These are phyloP conservation scores for Effrenium voratum DNA, from an alignment of 73 alveolate species.

Conservation along the genomic window DNA sequence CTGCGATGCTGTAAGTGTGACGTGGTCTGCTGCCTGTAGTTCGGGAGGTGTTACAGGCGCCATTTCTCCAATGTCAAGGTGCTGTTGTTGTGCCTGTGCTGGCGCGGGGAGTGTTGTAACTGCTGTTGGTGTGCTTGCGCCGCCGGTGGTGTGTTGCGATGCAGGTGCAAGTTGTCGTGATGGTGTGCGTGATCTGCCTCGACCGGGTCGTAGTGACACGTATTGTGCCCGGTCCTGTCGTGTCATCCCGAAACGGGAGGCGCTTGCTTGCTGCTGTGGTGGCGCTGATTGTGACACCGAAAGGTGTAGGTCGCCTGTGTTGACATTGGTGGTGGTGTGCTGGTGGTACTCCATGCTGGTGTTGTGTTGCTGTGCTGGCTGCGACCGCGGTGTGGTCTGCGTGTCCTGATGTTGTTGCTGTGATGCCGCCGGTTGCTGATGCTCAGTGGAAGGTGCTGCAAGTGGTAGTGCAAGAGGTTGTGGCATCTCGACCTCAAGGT, in stretches of 20 bases:
- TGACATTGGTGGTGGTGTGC: not conserved
- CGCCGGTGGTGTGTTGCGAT: not conserved
- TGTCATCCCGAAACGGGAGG: not conserved
- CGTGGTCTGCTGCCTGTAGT: not conserved
- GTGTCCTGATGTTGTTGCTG: not conserved
- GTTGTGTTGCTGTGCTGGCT: not conserved
- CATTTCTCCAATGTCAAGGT: not conserved
- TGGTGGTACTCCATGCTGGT: no score
- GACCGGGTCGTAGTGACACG: not conserved
- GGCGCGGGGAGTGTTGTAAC: not conserved
- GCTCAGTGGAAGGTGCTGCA: not conserved
- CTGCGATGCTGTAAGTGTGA: not conserved
- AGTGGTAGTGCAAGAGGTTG: no score
- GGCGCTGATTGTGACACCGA: not conserved
- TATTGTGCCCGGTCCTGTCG: not conserved
- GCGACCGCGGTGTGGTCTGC: not conserved
- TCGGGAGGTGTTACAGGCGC: not conserved
- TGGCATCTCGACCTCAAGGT: no score
- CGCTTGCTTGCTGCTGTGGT: not conserved
- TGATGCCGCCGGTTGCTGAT: not conserved
- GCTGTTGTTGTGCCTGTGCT: not conserved
- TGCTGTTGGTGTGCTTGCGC: not conserved
- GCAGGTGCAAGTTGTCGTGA: not conserved
- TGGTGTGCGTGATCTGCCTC: not conserved
- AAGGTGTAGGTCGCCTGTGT: not conserved